Evolutionary conservation across 345 rosid genomes (phyloP).

Genomic region (Hirschfeldia incana): DNA sequence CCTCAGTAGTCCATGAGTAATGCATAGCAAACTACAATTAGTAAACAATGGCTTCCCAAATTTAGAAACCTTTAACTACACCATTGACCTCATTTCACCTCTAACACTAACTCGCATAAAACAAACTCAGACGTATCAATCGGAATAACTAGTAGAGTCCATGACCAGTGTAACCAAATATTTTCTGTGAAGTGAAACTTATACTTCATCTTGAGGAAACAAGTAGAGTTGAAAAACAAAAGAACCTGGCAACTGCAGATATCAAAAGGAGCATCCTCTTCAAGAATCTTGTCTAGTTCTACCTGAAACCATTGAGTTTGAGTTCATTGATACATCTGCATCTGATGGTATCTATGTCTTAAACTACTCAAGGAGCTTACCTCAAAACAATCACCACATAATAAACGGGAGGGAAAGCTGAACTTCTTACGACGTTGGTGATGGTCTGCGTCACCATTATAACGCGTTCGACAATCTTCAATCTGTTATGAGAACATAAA

Average conservation of each 20-base stretch:
- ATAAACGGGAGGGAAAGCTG: slow-evolving; percentile 87
- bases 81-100: slow-evolving; percentile 1
- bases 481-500: slow-evolving; percentile 47
- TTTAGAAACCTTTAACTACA: slow-evolving; percentile 26
- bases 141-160: no score
- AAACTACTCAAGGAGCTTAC: slow-evolving; percentile 37
- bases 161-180: slow-evolving; percentile 6
- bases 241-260: slow-evolving; percentile 95
- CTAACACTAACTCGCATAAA: neutral
- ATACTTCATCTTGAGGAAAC: neutral
- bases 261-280: slow-evolving; percentile 94
- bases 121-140: neutral
- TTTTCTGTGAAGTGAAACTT: neutral
- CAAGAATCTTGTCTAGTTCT: slow-evolving; percentile 77
- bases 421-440: slow-evolving; percentile 90
- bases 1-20: slow-evolving; percentile 95
- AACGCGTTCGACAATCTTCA: slow-evolving; percentile 96
- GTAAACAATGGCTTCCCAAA: neutral
- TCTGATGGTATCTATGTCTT: neutral
- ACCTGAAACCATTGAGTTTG: slow-evolving; percentile 53
- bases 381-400: slow-evolving; percentile 97
- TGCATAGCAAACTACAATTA: slow-evolving; percentile 88
- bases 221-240: neutral
- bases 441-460: slow-evolving; percentile 96
- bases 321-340: neutral